Evolutionary conservation across 768 basidiomycete genomes (phyloP).

Genomic region (Leccinellum albellum): DNA sequence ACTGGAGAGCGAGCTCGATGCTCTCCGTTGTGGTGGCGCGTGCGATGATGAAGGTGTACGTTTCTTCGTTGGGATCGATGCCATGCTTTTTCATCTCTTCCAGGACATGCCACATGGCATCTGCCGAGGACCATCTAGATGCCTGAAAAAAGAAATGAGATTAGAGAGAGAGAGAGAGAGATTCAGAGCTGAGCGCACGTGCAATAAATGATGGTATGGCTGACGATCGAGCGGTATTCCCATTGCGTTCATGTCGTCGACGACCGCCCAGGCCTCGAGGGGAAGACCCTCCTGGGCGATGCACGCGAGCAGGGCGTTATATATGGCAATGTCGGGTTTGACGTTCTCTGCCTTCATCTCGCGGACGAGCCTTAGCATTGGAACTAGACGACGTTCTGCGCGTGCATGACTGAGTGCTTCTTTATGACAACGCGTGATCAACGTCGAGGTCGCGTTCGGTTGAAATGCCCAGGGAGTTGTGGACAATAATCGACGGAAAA

Average conservation of each 20-base stretch:
- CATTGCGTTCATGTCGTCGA: conserved; percentile 62
- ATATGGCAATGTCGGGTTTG: conserved; percentile 51
- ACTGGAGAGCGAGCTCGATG: conserved; percentile 63
- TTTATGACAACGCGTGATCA: conserved; percentile 31
- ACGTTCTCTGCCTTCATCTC: conserved; percentile 58
- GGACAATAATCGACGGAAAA: background rate
- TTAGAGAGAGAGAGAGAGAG: conserved; percentile 10
- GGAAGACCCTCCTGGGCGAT: conserved; percentile 41
- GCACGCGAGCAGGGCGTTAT: conserved; percentile 53
- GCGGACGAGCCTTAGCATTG: conserved; percentile 43
- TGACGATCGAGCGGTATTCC: conserved; percentile 47
- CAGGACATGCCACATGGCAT: conserved; percentile 46
- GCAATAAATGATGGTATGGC: conserved; percentile 57
- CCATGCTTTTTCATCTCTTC: conserved; percentile 51
- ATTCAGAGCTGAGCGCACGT: conserved; percentile 38
- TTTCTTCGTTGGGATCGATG: conserved; percentile 48
- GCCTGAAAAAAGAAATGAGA: conserved; percentile 38
- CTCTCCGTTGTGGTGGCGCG: conserved; percentile 45
- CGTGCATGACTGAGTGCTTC: conserved; percentile 33
- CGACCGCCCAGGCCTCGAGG: conserved; percentile 58
- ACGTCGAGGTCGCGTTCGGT: conserved; percentile 20
- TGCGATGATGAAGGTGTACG: conserved; percentile 51
- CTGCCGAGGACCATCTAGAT: conserved; percentile 35
- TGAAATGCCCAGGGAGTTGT: conserved; percentile 27
- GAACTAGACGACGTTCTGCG: conserved; percentile 33